Conservation (phyloP, 805 yeast species). For the Myxozyma kluyveri region DNA sequence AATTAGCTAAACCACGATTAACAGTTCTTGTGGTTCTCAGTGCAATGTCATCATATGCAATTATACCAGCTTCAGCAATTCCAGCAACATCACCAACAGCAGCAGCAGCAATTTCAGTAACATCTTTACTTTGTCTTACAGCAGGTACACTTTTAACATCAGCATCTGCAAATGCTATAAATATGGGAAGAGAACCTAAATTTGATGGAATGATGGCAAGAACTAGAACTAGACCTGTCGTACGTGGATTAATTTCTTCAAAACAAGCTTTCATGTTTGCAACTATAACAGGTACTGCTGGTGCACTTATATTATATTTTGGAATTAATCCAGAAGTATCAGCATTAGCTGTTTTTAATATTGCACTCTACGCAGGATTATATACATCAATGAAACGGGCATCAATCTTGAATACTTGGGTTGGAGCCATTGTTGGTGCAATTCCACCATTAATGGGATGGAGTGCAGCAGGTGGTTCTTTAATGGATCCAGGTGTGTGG, state of each 20-base stretch:
- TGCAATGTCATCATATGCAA: slow-evolving; percentile 88
- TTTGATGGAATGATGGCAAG: slow-evolving; percentile 85
- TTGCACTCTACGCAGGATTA: slow-evolving; percentile 79
- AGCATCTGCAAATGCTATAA: slow-evolving; percentile 93
- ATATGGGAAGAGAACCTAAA: slow-evolving; percentile 94
- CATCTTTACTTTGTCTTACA: slow-evolving; percentile 69
- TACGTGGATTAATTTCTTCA: slow-evolving; percentile 72
- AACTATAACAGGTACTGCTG: slow-evolving; percentile 64
- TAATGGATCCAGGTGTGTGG: slow-evolving; percentile 80
- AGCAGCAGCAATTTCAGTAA: slow-evolving; percentile 21
- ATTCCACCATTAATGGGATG: slow-evolving; percentile 99
- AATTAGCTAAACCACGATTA: slow-evolving; percentile 85
- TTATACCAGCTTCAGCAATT: slow-evolving; percentile 67
- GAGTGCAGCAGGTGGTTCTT: slow-evolving; percentile 77
- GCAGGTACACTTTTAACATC: slow-evolving; percentile 84
- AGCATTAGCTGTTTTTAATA: slow-evolving; percentile 71
- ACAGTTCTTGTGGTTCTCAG: slow-evolving; percentile 86
- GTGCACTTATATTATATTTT: slow-evolving; percentile 61
- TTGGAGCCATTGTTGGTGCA: slow-evolving; percentile 98
- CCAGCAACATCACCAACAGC: slow-evolving; percentile 1
- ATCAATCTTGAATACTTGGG: slow-evolving; percentile 91
- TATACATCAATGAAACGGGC: slow-evolving; percentile 87
- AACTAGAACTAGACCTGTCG: slow-evolving; percentile 87
- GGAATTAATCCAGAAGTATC: slow-evolving; percentile 92
- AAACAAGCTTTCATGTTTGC: slow-evolving; percentile 81